Evolutionary conservation across 495 filamentous ascomycete genomes (phyloP).

Genomic region (Penicillium cinerascens): DNA sequence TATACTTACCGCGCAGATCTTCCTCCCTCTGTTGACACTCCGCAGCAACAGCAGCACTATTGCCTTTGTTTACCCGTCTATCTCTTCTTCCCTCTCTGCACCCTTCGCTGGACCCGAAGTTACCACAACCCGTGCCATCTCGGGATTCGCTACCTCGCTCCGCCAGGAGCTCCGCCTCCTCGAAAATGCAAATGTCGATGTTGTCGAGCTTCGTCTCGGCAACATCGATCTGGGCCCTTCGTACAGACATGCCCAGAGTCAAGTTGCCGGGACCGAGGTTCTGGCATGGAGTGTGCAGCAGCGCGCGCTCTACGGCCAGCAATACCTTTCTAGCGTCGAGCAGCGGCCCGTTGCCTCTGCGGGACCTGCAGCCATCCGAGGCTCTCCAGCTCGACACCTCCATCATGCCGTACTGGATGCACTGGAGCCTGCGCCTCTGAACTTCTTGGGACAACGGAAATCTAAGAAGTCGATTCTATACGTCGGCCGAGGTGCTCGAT

Average conservation of each 20-base stretch:
- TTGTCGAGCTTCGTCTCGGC: conserved; percentile 82
- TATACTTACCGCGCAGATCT: conserved; percentile 78
- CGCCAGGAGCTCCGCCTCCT: conserved; percentile 66
- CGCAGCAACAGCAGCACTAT: conserved; percentile 54
- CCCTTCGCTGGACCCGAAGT: conserved; percentile 84
- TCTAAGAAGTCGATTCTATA: conserved; percentile 54
- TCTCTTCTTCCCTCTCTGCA: conserved; percentile 76
- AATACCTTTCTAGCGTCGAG: conserved; percentile 44
- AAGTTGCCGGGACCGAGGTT: conserved; percentile 56
- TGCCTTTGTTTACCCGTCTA: conserved; percentile 77
- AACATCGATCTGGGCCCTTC: conserved; percentile 66
- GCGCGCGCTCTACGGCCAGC: conserved; percentile 39
- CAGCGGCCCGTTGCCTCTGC: conserved; percentile 41
- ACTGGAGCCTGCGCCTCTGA: conserved; percentile 47
- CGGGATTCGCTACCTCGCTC: conserved; percentile 73
- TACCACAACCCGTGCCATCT: conserved; percentile 69
- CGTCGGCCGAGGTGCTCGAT: conserved; percentile 74
- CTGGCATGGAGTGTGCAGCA: conserved; percentile 61
- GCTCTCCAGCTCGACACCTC: conserved; percentile 68
- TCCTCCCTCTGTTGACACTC: conserved; percentile 72
- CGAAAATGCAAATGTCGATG: conserved; percentile 54
- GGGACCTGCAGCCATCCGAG: conserved; percentile 48
- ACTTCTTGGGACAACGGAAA: conserved; percentile 37
- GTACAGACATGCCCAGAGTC: conserved; percentile 38
- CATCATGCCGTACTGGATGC: conserved; percentile 88